Evolutionary conservation across 495 filamentous ascomycete species (phyloP).

Genomic region (Chaetomium fimeti): DNA sequence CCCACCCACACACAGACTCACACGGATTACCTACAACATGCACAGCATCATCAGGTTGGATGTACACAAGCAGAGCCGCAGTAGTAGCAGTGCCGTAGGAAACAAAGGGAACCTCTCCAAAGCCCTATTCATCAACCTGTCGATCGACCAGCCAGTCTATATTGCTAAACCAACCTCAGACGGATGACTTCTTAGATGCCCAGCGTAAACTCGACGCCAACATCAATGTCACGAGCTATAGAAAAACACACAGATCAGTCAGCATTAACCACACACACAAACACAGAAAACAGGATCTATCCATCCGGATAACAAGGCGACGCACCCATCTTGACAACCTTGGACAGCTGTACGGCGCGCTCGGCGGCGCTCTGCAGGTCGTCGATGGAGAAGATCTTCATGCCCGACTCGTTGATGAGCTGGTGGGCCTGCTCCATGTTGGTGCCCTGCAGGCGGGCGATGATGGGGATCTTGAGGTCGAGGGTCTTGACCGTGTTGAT

Average conservation of each 20-base stretch:
- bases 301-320: slow-evolving; percentile 20
- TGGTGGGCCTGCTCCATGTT: slow-evolving; percentile 96
- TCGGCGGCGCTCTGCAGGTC: slow-evolving; percentile 96
- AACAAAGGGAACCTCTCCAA: background rate
- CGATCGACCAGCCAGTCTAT: background rate
- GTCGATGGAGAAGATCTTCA: slow-evolving; percentile 99
- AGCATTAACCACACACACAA: slow-evolving; percentile 11
- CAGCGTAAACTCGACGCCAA: slow-evolving; percentile 94
- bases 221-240: slow-evolving; percentile 89
- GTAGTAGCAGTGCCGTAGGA: background rate
- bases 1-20: background rate
- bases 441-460: slow-evolving; percentile 94
- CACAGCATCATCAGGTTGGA: background rate
- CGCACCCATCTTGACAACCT: slow-evolving; percentile 96
- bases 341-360: slow-evolving; percentile 97
- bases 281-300: background rate
- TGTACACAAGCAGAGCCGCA: background rate
- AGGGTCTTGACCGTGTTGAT: slow-evolving; percentile 91
- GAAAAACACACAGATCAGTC: slow-evolving; percentile 14
- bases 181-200: slow-evolving; percentile 66
- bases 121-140: background rate
- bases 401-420: slow-evolving; percentile 94
- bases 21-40: background rate
- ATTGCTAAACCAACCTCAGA: background rate
- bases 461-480: slow-evolving; percentile 92